These are phyloP conservation scores for Dryadomyces sulphureus DNA, from an alignment of 2,329 filamentous ascomycete genomes.

Conservation along the genomic window DNA sequence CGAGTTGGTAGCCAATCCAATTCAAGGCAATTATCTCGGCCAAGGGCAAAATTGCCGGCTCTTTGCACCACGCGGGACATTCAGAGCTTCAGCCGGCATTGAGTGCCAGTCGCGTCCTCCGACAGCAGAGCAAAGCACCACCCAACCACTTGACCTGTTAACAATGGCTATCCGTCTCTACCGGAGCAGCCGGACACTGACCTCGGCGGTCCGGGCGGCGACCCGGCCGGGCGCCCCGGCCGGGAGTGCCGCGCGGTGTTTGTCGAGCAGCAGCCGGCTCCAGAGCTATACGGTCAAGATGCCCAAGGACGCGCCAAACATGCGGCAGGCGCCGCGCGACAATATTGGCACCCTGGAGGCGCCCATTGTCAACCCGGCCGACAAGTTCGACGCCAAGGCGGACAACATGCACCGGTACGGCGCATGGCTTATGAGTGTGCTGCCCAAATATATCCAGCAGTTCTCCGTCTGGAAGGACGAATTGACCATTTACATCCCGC, in stretches of 20 bases:
- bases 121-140: background rate
- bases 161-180: conserved; percentile 47
- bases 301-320: conserved; percentile 48
- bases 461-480: conserved; percentile 99
- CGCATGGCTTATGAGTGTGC: conserved; percentile 87
- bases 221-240: conserved; percentile 23
- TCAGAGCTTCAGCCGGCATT: no score
- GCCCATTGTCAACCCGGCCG: conserved; percentile 77
- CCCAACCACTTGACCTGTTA: no score
- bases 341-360: conserved; percentile 51
- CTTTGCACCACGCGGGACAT: no score
- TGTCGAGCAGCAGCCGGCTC: conserved; percentile 31
- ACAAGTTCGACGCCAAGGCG: conserved; percentile 80
- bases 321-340: conserved; percentile 48
- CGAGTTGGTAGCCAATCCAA: conserved; percentile 6
- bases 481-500: conserved; percentile 83
- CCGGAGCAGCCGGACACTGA: conserved; percentile 39
- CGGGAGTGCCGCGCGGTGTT: conserved; percentile 24
- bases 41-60: conserved; percentile 7
- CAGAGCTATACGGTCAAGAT: conserved; percentile 35
- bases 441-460: conserved; percentile 97
- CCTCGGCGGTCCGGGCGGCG: conserved; percentile 41
- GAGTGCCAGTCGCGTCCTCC: background rate
- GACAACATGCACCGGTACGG: conserved; percentile 88
- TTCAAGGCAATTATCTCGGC: conserved; percentile 9